Percentiles rank a stretch among this genome's conserved stretches.
Evolutionary conservation across 768 basidiomycete genomes (phyloP).

Genomic region (Lactarius quietus): DNA sequence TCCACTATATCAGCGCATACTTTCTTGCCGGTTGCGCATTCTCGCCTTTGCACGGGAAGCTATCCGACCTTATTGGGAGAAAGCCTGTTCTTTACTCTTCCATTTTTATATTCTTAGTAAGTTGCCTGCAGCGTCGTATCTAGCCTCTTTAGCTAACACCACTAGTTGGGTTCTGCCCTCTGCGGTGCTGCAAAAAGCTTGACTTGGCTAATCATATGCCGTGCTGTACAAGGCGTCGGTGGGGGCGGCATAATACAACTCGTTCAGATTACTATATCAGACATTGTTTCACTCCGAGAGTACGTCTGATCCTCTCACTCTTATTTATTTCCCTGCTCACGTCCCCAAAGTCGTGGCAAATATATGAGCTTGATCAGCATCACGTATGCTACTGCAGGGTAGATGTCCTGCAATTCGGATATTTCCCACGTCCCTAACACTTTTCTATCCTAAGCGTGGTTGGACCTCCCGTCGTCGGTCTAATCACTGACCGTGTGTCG

Average conservation of each 20-base stretch:
- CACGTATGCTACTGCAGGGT: constrained; percentile 70
- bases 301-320: constrained; percentile 34
- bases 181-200: constrained; percentile 80
- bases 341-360: constrained; percentile 58
- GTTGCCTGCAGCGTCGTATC: constrained; percentile 15
- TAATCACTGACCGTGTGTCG: constrained; percentile 67
- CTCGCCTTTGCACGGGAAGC: constrained; percentile 72
- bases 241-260: constrained; percentile 77
- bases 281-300: constrained; percentile 81
- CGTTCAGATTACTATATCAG: constrained; percentile 73
- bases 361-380: constrained; percentile 71
- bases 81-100: constrained; percentile 68
- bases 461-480: constrained; percentile 80
- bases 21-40: constrained; percentile 64
- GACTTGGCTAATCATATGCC: constrained; percentile 70
- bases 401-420: neutral
- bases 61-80: constrained; percentile 62
- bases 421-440: neutral
- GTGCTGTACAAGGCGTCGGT: constrained; percentile 82
- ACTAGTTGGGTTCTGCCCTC: constrained; percentile 69
- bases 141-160: neutral
- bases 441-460: constrained; percentile 44
- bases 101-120: constrained; percentile 65
- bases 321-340: neutral
- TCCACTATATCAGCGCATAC: constrained; percentile 63